These are phyloP conservation scores for Escallonia rubra DNA, from an alignment of 129 eudicot genomes.

Conservation along the genomic window DNA sequence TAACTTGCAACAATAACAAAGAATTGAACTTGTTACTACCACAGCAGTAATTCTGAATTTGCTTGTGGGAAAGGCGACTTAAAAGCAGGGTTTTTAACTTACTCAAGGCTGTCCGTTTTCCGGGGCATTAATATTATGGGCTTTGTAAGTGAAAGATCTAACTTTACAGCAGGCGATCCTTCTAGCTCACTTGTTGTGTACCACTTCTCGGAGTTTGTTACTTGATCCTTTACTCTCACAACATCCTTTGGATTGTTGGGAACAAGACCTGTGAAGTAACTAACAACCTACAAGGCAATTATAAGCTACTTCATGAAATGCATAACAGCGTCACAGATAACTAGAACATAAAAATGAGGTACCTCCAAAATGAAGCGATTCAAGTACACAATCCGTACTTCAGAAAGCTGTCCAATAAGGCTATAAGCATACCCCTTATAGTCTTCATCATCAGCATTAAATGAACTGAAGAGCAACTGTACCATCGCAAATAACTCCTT, in stretches of 20 bases:
- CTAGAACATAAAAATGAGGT: conserved; percentile 19
- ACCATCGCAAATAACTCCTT: conserved; percentile 7
- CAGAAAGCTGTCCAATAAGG: conserved; percentile 89
- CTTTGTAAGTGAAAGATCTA: conserved; percentile 81
- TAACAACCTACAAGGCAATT: conserved; percentile 47
- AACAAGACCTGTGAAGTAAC: conserved; percentile 94
- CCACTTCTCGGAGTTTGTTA: conserved; percentile 80
- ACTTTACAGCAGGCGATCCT: conserved; percentile 98
- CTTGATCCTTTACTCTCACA: conserved; percentile 80
- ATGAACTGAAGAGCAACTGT: conserved; percentile 86
- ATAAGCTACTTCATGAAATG: conserved; percentile 18
- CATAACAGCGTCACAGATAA: conserved; percentile 5
- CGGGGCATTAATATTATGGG: conserved; percentile 97
- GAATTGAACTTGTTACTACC: conserved; percentile 2
- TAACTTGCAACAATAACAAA: conserved; percentile 55
- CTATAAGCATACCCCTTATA: conserved; percentile 91
- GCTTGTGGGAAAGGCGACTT: too few species aligned
- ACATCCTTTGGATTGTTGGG: conserved; percentile 64
- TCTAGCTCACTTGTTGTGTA: conserved; percentile 82
- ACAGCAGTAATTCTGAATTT: too few species aligned
- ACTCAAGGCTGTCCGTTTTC: conserved; percentile 80
- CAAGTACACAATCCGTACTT: conserved; percentile 88
- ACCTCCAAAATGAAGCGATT: conserved; percentile 98
- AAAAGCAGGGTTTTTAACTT: conserved; percentile 18
- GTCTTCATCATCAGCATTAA: conserved; percentile 80